A percentile compares a stretch with the other conserved stretches of the same genome.
Evolutionary conservation across 2,329 filamentous ascomycete species (phyloP).

Genomic region (Thermothelomyces thermophilus): DNA sequence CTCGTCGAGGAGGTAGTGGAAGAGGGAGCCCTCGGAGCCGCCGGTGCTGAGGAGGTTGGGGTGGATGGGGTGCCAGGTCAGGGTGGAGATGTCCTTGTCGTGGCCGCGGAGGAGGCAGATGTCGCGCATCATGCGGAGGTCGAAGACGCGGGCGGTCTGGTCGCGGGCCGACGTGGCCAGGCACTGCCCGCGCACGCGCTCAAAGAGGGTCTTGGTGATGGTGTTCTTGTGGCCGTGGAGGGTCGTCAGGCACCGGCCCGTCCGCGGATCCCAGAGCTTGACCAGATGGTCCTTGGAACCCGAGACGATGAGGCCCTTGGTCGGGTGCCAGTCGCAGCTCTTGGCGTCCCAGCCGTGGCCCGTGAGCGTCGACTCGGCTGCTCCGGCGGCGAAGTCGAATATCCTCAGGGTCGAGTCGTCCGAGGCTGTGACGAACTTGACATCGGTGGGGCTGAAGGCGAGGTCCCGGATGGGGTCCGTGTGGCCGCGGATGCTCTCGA

Average conservation of each 20-base stretch:
- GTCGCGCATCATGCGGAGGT: constrained; percentile 97
- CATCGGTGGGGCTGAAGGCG: constrained; percentile 87
- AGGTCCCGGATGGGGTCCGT: constrained; percentile 84
- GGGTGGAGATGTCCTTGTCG: constrained; percentile 89
- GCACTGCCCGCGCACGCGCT: constrained; percentile 74
- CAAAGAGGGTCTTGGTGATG: constrained; percentile 87
- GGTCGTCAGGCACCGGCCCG: constrained; percentile 81
- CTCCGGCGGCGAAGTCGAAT: constrained; percentile 86
- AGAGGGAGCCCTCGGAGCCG: constrained; percentile 80
- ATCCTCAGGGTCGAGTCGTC: constrained; percentile 93
- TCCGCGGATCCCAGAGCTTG: constrained; percentile 97
- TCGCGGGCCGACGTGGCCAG: constrained; percentile 91
- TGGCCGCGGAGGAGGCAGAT: constrained; percentile 89
- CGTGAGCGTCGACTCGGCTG: constrained; percentile 73
- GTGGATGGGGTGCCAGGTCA: constrained; percentile 92
- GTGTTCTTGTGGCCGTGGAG: constrained; percentile 97
- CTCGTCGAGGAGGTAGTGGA: constrained; percentile 94
- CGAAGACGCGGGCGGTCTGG: constrained; percentile 87
- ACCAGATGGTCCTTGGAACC: constrained; percentile 97
- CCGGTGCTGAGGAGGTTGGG: constrained; percentile 84
- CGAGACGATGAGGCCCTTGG: constrained; percentile 87
- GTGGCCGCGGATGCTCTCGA: constrained; percentile 89
- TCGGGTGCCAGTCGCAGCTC: constrained; percentile 94
- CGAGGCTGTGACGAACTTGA: constrained; percentile 92
- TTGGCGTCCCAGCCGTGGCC: constrained; percentile 99